Evolutionary conservation across 192 early-diverging fungal genomes (phyloP), one percentile per base, ranked within the genome.

Genomic region (Backusella morwellensis): DNA sequence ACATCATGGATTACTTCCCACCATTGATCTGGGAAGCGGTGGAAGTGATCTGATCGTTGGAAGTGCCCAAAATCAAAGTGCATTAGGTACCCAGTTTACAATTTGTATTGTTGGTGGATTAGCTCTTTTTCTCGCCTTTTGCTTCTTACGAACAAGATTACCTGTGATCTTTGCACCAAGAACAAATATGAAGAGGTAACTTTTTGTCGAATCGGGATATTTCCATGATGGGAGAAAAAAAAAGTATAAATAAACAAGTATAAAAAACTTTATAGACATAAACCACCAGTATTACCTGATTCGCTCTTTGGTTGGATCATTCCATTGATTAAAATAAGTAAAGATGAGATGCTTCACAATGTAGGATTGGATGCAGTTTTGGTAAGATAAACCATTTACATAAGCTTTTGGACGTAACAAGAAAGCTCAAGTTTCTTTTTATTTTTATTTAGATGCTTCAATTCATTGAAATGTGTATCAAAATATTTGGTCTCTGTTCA

Each of bases 351-450:
- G 15, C 72, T 90, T 15, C 81, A 88, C 19, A 83, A 82, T 66
- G 89, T 90, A 6, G 89, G 89, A 42, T 78, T 90, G 66, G 89
- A 90, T 75, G 89, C 89, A 69, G 86, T 83, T 11, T 82, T 90
- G 84, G 89, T 88, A 86, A 71, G 66, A 21, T 17, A 67, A 44
- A 32, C 32, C 32, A 32, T 32, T 32, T 32, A 32, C 29, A 32
- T 32, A 32, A 32, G 2, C 15, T 17, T 12, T 63, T 29, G n/a
- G n/a, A 29, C 11, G 56, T 63, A 29, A 9, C 23, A 63, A 21
- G 21, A 44, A 44, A 44, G 15, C 12, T 44, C 42, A 17, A 44
- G 2, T 32, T 11, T 11, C n/a, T n/a, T n/a, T n/a, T n/a, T n/a
- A n/a, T 0, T 40, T 44, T 44, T 3, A 44, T 44, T 14, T 75